Conservation (phyloP, 1,139 yeast genomes). For the Taphrina populina region DNA sequence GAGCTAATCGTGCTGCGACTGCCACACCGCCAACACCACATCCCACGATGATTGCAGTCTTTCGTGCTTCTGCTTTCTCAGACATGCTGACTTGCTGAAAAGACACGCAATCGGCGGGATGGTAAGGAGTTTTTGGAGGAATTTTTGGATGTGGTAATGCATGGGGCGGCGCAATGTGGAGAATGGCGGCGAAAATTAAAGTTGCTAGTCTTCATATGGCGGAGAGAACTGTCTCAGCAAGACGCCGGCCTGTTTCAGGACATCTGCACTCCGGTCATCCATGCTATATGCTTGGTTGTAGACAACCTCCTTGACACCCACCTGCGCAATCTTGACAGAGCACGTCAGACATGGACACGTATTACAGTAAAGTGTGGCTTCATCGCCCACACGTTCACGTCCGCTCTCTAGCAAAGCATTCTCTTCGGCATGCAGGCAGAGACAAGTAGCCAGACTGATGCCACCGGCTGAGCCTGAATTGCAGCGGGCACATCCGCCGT, state of each 20-base stretch:
- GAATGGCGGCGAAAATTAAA: no score
- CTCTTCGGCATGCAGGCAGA: conserved; percentile 95
- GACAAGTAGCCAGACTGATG: conserved; percentile 71
- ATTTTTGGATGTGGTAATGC: no score
- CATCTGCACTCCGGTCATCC: conserved; percentile 73
- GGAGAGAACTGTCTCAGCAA: conserved; percentile 61
- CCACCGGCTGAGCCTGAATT: conserved; percentile 59
- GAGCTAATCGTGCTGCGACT: conserved; percentile 32
- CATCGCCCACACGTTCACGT: conserved; percentile 70
- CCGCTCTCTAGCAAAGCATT: conserved; percentile 94
- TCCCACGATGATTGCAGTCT: conserved; percentile 31
- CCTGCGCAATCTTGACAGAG: conserved; percentile 88
- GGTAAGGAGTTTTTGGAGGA: neutral
- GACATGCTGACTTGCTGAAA: no score
- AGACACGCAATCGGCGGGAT: neutral
- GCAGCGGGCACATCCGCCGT: conserved; percentile 92
- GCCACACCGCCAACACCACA: conserved; percentile 34
- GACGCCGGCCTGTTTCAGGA: conserved; percentile 73
- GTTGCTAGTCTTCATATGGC: conserved; percentile 27
- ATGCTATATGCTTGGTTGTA: conserved; percentile 88
- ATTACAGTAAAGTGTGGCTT: conserved; percentile 76
- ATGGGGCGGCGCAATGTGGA: no score
- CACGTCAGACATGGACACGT: conserved; percentile 98
- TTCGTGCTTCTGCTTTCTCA: neutral
- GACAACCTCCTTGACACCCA: conserved; percentile 76